These are phyloP conservation scores for Lasiodiplodia sp. DNA, from an alignment of 2,329 filamentous ascomycete species.

Conservation along the genomic window DNA sequence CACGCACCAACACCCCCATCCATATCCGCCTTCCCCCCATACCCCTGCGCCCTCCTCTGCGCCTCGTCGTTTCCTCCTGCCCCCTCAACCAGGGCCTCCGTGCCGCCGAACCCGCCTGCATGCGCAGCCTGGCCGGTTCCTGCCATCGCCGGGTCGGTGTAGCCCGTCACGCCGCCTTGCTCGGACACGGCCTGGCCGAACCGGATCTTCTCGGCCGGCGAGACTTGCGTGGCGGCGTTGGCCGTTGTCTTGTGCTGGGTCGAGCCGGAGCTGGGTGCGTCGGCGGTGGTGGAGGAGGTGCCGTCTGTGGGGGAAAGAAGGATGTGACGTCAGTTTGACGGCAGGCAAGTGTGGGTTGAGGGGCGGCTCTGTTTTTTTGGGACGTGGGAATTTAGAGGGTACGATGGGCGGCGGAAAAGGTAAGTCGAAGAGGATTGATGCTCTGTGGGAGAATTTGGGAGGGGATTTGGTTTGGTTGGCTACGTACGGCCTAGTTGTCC, in stretches of 20 bases:
- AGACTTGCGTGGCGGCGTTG: slow-evolving; percentile 44
- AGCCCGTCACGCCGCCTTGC: slow-evolving; percentile 60
- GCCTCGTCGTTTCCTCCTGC: slow-evolving; percentile 47
- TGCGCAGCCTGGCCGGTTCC: slow-evolving; percentile 43
- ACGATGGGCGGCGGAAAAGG: too few relatives aligned
- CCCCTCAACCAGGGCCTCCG: slow-evolving; percentile 27
- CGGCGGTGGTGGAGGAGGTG: slow-evolving; percentile 33
- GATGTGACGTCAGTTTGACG: slow-evolving; percentile 23
- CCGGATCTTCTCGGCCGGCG: slow-evolving; percentile 58
- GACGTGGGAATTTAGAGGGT: too few relatives aligned
- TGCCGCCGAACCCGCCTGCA: slow-evolving; percentile 50
- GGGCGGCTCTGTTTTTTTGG: too few relatives aligned
- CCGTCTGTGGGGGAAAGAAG: not conserved
- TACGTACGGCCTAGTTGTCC: slow-evolving; percentile 63
- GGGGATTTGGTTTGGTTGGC: not conserved
- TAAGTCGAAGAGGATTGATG: too few relatives aligned
- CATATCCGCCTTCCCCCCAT: slow-evolving; percentile 58
- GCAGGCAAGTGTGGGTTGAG: slow-evolving; percentile 31
- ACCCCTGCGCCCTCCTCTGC: slow-evolving; percentile 58
- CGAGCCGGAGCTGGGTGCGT: slow-evolving; percentile 34
- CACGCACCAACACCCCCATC: slow-evolving; percentile 59
- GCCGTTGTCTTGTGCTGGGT: slow-evolving; percentile 51
- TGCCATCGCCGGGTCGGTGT: slow-evolving; percentile 46
- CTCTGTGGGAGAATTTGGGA: not conserved
- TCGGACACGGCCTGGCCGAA: slow-evolving; percentile 65